Base-by-base conservation (phyloP, 2,329 filamentous ascomycete genomes). In the Hypoxylon sp. region DNA sequence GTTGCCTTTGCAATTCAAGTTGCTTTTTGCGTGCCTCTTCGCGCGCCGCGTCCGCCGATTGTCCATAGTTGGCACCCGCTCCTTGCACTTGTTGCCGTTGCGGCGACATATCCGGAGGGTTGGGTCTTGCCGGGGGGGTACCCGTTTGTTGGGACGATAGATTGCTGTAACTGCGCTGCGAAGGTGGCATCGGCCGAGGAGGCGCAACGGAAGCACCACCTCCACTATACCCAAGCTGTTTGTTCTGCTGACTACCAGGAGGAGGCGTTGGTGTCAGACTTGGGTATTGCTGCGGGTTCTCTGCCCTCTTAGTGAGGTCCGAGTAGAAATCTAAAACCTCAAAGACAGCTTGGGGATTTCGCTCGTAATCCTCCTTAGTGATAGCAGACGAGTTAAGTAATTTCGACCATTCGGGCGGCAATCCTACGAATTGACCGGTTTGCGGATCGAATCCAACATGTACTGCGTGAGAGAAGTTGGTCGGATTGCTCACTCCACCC, bases 321-420 rank as follows among this genome's bases (percentile, higher is more conserved):
- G 91, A 93, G 80, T 94, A 95, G 80, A 95, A 95, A 77, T 94
- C 91, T 16, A 95, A 82, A 46, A 93, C 92, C 76, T 95, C 92
- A 59, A 93, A 90, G 25, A 89, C 91, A 63, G 89, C 93, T 82
- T 95, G 91, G 4, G 96, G 96, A 75, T 99, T 97, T 76, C 96
- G 94, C 81, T 97, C 93, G 80, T 98, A 98, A 78, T 99, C 96
- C 75, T 99, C 96, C 80, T 97, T 97, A 64, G 96, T 98, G 75
- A 99, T 96, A 63, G 96, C 96, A 2, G 96, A 98, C 7, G 94
- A 94, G 75, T 96, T 98, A 71, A 99, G 85, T 54, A 99, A 85
- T 80, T 96, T 96, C 76, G 97, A 96, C 96, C 96, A 99, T 82
- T 99, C 96, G 4, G 93, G 90, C 1, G 96, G 96, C 71, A 99